A percentile compares a stretch with the other conserved stretches of the same genome.
Conservation (phyloP, 208 protist species). For the Leishmania guyanensis region DNA sequence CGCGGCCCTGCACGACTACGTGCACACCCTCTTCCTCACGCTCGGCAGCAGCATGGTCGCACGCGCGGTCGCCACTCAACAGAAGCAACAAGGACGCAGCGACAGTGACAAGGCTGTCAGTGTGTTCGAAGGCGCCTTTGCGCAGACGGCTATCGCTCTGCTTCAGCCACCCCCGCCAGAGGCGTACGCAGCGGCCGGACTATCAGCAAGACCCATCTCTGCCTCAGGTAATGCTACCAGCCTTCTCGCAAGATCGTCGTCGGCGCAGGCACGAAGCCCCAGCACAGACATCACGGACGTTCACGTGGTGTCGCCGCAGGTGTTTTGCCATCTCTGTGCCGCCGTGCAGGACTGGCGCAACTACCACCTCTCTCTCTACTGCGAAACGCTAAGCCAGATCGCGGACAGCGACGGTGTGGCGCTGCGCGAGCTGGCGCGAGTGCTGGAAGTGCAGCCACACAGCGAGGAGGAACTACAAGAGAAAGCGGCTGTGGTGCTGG, state of each 20-base stretch:
- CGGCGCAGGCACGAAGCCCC: not conserved
- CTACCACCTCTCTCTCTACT: constrained; percentile 70
- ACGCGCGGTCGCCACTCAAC: constrained; percentile 12
- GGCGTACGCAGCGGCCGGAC: constrained; percentile 12
- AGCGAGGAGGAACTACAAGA: constrained; percentile 9
- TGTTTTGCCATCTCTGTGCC: constrained; percentile 5
- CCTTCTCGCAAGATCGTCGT: not conserved
- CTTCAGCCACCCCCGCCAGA: not conserved
- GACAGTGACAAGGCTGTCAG: not conserved
- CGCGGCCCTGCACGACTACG: constrained; percentile 33
- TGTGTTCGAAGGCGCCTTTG: constrained; percentile 3
- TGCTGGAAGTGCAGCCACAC: not conserved
- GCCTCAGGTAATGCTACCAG: not conserved
- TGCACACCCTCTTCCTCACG: constrained; percentile 32
- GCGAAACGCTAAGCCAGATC: constrained; percentile 43
- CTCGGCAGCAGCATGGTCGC: constrained; percentile 27
- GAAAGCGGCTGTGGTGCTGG: constrained; percentile 32
- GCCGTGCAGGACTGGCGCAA: constrained; percentile 41
- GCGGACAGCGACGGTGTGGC: constrained; percentile 24
- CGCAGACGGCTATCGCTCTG: constrained; percentile 16
- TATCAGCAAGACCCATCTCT: not conserved
- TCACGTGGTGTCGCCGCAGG: not conserved
- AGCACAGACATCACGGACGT: constrained; percentile 6
- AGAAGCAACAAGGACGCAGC: not conserved
- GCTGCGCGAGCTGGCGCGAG: constrained; percentile 25